Evolutionary conservation across 495 filamentous ascomycete species (phyloP), one percentile per base, ranked within the genome.

Genomic region (Aspergillus steynii): DNA sequence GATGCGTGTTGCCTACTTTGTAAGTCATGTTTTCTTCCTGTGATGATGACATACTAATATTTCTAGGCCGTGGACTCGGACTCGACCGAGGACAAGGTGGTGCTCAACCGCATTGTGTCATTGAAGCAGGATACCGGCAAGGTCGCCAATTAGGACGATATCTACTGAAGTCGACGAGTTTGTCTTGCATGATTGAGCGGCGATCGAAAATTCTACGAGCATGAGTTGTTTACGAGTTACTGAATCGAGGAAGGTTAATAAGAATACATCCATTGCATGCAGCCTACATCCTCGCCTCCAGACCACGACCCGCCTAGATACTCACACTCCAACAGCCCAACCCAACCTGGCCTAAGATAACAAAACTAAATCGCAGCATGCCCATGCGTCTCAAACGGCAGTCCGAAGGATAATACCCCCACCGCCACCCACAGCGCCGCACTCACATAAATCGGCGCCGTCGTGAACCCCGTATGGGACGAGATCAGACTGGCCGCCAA

Each of bases 21-120:
- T 63, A 60, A 50, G 61, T 59, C 20, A 20, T 20, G 20, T 20
- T 20, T 31, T 52, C 29, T 29, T 8, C 14, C 12, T 52, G 3
- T 28, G 4, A 46, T 26, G 47, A 20, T 47, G 12, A 26, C 45
- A 14, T 42, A 42, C 37, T 42, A 14, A 28, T 12, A 3, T 31
- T 4, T 42, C 45, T 14, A 50, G 31, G 58, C 86, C 42, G 73
- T 96, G 69, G 95, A 99, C 71, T 83, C 82, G 7, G 93, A 96
- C 67, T 86, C 83, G n/a, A 89, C 83, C 2, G 85, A 85, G 32
- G 88, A 88, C 34, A 89, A 86, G 68, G 75, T 97, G 52, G 85
- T 98, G 58, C 74, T 99, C 29, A 99, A 97, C 77, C 84, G 91
- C 47, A 97, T 99, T 68, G 93, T 97, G 42, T 89, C 88, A 47